phyloP scores from a whole-genome alignment of 192 early-diverging fungal species.

The Lunasporangiospora selenospora region DNA sequence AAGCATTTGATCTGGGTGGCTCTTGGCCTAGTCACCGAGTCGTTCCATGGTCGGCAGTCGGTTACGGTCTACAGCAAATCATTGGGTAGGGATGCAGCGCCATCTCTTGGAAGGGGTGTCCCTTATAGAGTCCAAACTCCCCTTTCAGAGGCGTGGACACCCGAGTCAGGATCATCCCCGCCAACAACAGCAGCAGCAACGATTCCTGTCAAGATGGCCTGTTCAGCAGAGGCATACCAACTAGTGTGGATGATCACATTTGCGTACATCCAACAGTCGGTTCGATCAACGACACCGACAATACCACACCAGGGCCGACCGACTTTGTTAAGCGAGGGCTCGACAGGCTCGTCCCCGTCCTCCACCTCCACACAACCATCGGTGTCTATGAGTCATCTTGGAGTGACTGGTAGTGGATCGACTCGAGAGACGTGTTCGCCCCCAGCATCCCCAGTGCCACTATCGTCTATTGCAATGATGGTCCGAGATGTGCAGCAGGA shows the following conservation, averaged over 20 bases:
- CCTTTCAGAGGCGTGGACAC: neutral
- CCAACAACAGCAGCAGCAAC: neutral
- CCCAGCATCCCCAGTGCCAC: conserved; percentile 2
- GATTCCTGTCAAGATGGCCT: conserved; percentile 26
- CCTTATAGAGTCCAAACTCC: no score
- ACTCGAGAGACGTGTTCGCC: no score
- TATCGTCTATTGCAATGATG: neutral
- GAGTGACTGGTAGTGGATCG: no score
- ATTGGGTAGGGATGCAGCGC: no score
- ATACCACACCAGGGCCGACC: no score
- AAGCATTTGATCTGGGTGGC: conserved; percentile 41
- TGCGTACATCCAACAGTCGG: conserved; percentile 15
- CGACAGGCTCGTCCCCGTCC: no score
- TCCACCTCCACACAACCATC: no score
- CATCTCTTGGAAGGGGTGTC: no score
- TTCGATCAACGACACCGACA: no score
- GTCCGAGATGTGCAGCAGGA: conserved; percentile 5
- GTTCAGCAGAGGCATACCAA: conserved; percentile 41
- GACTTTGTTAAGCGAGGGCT: no score
- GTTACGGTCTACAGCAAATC: neutral
- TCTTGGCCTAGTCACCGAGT: conserved; percentile 30
- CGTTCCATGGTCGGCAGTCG: neutral
- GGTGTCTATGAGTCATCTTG: no score
- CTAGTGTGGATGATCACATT: conserved; percentile 34
- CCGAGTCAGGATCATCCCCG: neutral